phyloP scores from a whole-genome alignment of 2,329 filamentous ascomycete genomes.

The Sporothrix pseudoabietina region DNA sequence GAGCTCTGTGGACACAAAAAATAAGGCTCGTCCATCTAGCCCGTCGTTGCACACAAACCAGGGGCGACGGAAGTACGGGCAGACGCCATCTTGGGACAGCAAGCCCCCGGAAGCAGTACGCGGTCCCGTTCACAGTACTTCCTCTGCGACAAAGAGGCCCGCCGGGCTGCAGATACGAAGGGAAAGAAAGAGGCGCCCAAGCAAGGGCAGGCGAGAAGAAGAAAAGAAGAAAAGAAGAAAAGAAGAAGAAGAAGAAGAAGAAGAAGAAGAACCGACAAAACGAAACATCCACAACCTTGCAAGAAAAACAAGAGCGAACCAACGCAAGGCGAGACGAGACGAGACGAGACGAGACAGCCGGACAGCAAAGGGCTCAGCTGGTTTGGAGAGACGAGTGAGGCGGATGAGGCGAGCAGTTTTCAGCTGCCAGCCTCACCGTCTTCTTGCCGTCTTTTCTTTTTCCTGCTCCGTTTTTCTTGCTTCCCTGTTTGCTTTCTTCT shows the following conservation, averaged over 20 bases:
- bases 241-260: not conserved
- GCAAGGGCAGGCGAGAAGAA: not conserved
- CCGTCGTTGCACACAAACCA: slow-evolving; percentile 11
- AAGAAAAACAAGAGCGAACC: not conserved
- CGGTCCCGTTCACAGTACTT: not conserved
- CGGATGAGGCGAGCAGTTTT: not conserved
- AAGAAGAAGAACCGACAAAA: not conserved
- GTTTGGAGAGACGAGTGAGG: not conserved
- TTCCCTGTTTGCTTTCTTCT: not conserved
- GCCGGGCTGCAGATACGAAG: slow-evolving; percentile 12
- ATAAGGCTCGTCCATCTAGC: not conserved
- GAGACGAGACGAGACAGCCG: not conserved
- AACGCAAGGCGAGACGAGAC: not conserved
- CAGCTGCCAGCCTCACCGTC: not conserved
- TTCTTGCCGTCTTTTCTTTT: not conserved
- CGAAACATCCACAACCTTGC: not conserved
- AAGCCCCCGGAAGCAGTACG: not conserved
- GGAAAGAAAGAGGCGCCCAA: not conserved
- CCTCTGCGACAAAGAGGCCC: not conserved
- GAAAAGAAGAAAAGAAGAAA: not conserved
- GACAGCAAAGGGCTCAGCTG: not conserved
- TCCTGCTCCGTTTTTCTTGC: not conserved
- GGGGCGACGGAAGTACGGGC: not conserved
- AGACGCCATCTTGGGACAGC: not conserved
- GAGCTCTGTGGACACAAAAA: not conserved